Percentiles rank a stretch among this genome's conserved stretches.
Evolutionary conservation across 352 stramenopile genomes (phyloP).

Genomic region (Globisporangium spiculum): DNA sequence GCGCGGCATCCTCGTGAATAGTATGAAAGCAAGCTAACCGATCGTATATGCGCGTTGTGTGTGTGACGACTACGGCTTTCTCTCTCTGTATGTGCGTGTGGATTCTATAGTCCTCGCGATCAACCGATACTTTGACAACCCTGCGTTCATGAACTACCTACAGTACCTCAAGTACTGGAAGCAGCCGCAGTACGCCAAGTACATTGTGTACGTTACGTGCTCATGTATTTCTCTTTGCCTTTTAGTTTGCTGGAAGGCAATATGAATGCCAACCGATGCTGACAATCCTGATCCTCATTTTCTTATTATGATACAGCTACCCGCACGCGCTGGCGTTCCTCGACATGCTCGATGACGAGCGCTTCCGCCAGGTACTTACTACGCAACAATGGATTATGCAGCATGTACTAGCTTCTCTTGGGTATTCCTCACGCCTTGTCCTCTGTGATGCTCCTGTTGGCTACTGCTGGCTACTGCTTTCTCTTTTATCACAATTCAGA

Average conservation of each 20-base stretch:
- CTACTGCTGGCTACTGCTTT: neutral
- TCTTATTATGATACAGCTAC: conserved; percentile 34
- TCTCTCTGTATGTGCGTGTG: neutral
- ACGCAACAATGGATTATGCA: neutral
- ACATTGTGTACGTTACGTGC: conserved; percentile 66
- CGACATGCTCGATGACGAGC: conserved; percentile 85
- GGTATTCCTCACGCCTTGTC: no score
- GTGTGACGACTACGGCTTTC: neutral
- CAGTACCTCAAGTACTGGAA: conserved; percentile 93
- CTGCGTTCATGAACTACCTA: conserved; percentile 88
- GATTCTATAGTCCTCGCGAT: conserved; percentile 72
- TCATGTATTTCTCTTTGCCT: neutral
- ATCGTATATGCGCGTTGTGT: neutral
- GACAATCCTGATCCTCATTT: neutral
- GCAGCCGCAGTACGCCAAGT: conserved; percentile 89
- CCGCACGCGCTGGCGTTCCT: conserved; percentile 87
- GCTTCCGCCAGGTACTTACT: conserved; percentile 63
- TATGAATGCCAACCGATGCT: neutral
- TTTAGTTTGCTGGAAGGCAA: neutral
- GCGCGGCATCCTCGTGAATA: neutral
- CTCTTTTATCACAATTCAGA: conserved; percentile 26
- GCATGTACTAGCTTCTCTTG: neutral
- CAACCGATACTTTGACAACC: conserved; percentile 91
- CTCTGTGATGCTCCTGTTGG: neutral
- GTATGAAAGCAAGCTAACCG: neutral